phyloP scores from a whole-genome alignment of 2,329 filamentous ascomycete genomes.

The Nectriaceae sp. region DNA sequence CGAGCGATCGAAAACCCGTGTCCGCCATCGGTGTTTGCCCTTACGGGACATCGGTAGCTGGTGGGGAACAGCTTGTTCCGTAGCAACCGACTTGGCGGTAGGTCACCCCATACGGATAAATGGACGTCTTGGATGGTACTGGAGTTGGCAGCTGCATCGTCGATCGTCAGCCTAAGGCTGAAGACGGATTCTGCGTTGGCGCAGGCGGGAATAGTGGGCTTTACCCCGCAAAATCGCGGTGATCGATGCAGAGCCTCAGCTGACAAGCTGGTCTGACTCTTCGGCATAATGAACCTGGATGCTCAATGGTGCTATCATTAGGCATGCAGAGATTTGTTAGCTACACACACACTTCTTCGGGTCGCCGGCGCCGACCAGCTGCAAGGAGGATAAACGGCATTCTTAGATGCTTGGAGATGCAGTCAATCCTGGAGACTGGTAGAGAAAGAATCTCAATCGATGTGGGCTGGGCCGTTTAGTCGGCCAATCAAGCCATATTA shows the following conservation, averaged over 20 bases:
- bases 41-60: neutral
- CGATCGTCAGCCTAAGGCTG: neutral
- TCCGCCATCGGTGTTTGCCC: neutral
- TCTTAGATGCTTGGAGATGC: no score
- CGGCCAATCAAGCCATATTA: no score
- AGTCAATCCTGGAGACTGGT: neutral
- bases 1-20: neutral
- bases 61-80: no score
- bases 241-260: conserved; percentile 1
- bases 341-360: neutral
- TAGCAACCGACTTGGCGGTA: neutral
- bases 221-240: neutral
- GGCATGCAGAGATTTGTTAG: neutral
- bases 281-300: neutral
- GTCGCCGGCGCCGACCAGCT: no score
- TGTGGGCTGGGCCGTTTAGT: neutral
- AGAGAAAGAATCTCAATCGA: neutral
- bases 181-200: neutral
- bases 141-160: neutral
- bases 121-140: neutral
- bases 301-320: neutral
- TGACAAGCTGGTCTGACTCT: neutral
- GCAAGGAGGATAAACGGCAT: no score
- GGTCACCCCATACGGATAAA: neutral
- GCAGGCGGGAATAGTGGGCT: neutral